Percentiles rank a stretch among this genome's conserved stretches.
Conservation (phyloP, 1,284 basidiomycete genomes). For the Naganishia sp. region DNA sequence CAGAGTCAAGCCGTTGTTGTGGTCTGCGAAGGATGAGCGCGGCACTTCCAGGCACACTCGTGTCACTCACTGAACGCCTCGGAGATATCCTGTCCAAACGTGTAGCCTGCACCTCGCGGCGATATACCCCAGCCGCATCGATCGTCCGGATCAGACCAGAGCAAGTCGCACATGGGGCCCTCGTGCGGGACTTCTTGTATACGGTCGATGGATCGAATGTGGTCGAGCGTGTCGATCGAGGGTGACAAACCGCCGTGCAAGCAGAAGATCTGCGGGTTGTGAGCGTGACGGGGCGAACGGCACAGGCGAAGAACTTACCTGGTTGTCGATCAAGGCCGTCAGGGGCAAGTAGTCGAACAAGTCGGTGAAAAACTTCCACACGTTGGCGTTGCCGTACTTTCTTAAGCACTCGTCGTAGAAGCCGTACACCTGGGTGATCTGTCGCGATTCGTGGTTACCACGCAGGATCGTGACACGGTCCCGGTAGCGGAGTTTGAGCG, state of each 20-base stretch:
- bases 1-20: constrained; percentile 97
- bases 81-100: constrained; percentile 95
- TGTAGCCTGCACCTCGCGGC: constrained; percentile 97
- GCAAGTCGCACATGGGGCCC: constrained; percentile 95
- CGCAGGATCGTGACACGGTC: constrained; percentile 97
- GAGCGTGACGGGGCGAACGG: neutral
- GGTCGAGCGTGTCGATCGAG: constrained; percentile 97
- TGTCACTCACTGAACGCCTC: constrained; percentile 59
- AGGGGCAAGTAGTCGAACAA: constrained; percentile 97
- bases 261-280: constrained; percentile 84
- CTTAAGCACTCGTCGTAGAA: constrained; percentile 99
- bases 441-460: constrained; percentile 97
- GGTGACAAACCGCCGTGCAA: constrained; percentile 97
- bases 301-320: constrained; percentile 65
- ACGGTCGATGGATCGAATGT: constrained; percentile 94
- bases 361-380: constrained; percentile 99
- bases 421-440: constrained; percentile 99
- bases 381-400: constrained; percentile 99
- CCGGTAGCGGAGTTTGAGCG: constrained; percentile 95
- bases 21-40: constrained; percentile 57
- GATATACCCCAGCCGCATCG: constrained; percentile 99
- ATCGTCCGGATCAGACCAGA: constrained; percentile 99
- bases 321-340: constrained; percentile 96
- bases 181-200: constrained; percentile 99
- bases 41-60: neutral